These are phyloP conservation scores for Septoria petroselini DNA, from an alignment of 2,329 filamentous ascomycete genomes.

Conservation along the genomic window DNA sequence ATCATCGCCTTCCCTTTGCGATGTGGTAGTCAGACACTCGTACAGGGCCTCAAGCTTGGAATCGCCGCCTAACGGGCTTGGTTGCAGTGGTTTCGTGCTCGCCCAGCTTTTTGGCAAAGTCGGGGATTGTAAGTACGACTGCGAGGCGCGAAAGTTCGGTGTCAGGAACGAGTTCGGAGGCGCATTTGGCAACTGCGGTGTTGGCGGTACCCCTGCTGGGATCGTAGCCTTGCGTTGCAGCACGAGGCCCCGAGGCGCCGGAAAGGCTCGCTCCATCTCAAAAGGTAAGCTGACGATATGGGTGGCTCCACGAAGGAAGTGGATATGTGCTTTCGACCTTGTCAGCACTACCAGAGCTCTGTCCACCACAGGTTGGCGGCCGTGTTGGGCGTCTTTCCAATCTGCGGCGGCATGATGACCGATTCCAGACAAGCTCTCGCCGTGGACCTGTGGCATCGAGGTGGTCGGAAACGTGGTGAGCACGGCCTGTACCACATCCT, in stretches of 20 bases:
- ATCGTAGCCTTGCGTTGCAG: conserved; percentile 73
- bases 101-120: conserved; percentile 30
- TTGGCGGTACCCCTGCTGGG: conserved; percentile 40
- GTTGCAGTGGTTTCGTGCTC: conserved; percentile 20
- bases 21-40: conserved; percentile 26
- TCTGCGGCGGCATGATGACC: no score
- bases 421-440: conserved; percentile 2
- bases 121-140: conserved; percentile 40
- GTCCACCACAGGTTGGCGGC: conserved; percentile 3
- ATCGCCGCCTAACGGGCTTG: conserved; percentile 30
- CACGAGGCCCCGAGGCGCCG: conserved; percentile 77
- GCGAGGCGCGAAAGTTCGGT: conserved; percentile 53
- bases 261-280: conserved; percentile 82
- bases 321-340: conserved; percentile 88
- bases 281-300: conserved; percentile 93
- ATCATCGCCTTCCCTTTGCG: conserved; percentile 30
- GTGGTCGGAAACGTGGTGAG: conserved; percentile 70
- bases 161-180: conserved; percentile 82
- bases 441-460: not conserved
- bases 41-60: conserved; percentile 32
- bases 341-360: conserved; percentile 82
- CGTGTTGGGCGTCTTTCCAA: not conserved
- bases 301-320: conserved; percentile 81
- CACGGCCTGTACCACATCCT: conserved; percentile 79
- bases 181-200: conserved; percentile 50